Conservation (phyloP, 345 rosid species). For the Arabis alpina region DNA sequence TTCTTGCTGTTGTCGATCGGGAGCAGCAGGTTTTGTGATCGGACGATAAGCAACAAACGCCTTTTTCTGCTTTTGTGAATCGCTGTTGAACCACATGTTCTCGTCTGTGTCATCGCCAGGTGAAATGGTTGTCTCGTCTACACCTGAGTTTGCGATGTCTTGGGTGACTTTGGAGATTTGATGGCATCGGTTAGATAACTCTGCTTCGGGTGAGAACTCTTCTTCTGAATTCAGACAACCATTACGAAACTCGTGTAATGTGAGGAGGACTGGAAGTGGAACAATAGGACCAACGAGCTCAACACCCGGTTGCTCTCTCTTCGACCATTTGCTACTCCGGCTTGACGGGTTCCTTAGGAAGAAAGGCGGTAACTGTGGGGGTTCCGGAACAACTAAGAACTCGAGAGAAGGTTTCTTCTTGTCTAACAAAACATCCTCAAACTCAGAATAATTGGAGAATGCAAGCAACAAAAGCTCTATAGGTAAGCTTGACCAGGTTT, state of each 20-base stretch:
- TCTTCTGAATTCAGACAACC: slow-evolving; percentile 50
- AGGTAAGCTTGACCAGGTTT: slow-evolving; percentile 67
- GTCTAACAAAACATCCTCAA: slow-evolving; percentile 49
- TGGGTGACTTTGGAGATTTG: slow-evolving; percentile 60
- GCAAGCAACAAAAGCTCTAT: slow-evolving; percentile 59
- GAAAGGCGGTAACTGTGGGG: slow-evolving; percentile 68
- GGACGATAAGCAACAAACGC: slow-evolving; percentile 51
- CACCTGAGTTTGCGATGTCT: slow-evolving; percentile 44
- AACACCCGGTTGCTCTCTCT: slow-evolving; percentile 46
- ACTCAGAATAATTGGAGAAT: slow-evolving; percentile 65
- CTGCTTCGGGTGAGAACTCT: slow-evolving; percentile 50
- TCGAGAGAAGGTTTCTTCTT: slow-evolving; percentile 55
- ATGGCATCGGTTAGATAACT: slow-evolving; percentile 44
- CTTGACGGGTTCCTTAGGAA: slow-evolving; percentile 57
- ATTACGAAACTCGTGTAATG: slow-evolving; percentile 52
- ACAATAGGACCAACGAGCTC: slow-evolving; percentile 68
- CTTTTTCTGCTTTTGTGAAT: slow-evolving; percentile 45
- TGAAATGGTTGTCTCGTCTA: slow-evolving; percentile 25
- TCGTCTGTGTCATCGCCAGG: slow-evolving; percentile 42
- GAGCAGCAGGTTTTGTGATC: slow-evolving; percentile 33
- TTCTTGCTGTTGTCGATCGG: slow-evolving; percentile 26
- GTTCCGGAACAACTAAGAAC: slow-evolving; percentile 62
- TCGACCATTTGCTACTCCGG: slow-evolving; percentile 62
- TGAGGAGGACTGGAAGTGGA: slow-evolving; percentile 58
- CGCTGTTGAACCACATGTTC: slow-evolving; percentile 50